Conservation (phyloP, 306 rosid species). For the Cucumis hystrix region DNA sequence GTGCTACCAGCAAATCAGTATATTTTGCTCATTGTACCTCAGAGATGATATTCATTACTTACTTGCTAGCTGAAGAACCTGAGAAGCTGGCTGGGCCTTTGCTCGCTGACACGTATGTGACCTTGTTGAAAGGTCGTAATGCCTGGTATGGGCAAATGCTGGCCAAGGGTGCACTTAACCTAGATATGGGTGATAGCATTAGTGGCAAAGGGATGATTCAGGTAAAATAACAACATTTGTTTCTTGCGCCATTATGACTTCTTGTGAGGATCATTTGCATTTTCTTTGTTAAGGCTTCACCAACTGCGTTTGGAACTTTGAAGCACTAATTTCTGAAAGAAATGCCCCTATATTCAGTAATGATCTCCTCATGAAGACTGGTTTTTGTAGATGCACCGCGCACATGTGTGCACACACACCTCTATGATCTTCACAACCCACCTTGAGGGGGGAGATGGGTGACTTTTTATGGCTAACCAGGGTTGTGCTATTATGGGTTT, state of each 20-base stretch:
- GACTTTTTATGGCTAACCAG: too few relatives aligned
- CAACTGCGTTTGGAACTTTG: neutral
- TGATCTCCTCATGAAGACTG: neutral
- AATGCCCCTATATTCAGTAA: neutral
- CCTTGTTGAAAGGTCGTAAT: conserved; percentile 77
- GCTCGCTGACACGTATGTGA: conserved; percentile 81
- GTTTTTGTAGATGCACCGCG: neutral
- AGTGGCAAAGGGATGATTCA: conserved; percentile 96
- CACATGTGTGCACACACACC: neutral
- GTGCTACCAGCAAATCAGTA: conserved; percentile 91
- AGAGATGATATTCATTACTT: conserved; percentile 85
- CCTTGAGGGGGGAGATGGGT: too few relatives aligned
- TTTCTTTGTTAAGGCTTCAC: neutral
- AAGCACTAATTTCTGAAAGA: neutral
- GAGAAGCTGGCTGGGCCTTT: conserved; percentile 95
- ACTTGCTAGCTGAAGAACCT: conserved; percentile 66
- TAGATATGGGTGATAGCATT: conserved; percentile 87
- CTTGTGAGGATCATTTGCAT: neutral
- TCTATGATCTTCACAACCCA: neutral
- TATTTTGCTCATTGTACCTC: conserved; percentile 91
- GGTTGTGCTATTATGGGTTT: too few relatives aligned
- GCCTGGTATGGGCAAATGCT: conserved; percentile 74
- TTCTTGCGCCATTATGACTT: neutral
- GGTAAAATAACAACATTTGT: conserved; percentile 26
- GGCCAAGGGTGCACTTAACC: conserved; percentile 78